Conservation (phyloP, 2,329 filamentous ascomycete species). For the Hypocreales sp. region DNA sequence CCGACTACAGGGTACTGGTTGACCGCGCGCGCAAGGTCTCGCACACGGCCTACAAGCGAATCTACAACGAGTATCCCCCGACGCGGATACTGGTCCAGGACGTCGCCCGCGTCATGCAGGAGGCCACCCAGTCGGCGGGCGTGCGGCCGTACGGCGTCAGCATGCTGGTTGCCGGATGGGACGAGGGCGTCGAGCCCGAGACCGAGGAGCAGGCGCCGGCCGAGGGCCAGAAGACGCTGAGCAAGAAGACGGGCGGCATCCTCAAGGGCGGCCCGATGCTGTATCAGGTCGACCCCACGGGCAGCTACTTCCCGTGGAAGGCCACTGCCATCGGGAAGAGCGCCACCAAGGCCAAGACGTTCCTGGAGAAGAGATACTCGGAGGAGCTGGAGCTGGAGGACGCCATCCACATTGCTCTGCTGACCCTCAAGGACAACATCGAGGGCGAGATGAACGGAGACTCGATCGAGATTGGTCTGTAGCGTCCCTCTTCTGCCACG, state of each 20-base stretch:
- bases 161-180: slow-evolving; percentile 91
- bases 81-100: slow-evolving; percentile 98
- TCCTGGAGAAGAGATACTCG: slow-evolving; percentile 97
- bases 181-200: slow-evolving; percentile 88
- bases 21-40: slow-evolving; percentile 97
- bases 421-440: slow-evolving; percentile 98
- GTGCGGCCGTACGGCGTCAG: slow-evolving; percentile 94
- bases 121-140: slow-evolving; percentile 95
- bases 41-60: slow-evolving; percentile 96
- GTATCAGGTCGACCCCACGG: slow-evolving; percentile 98
- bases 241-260: slow-evolving; percentile 85
- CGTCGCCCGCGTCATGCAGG: slow-evolving; percentile 94
- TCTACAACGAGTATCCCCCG: slow-evolving; percentile 99
- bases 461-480: slow-evolving; percentile 89
- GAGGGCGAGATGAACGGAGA: slow-evolving; percentile 99
- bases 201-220: slow-evolving; percentile 41
- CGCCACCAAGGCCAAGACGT: slow-evolving; percentile 95
- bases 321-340: slow-evolving; percentile 98
- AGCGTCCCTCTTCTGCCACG: background rate
- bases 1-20: slow-evolving; percentile 93
- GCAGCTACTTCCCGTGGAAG: slow-evolving; percentile 99
- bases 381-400: slow-evolving; percentile 95
- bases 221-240: slow-evolving; percentile 49
- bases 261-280: slow-evolving; percentile 92
- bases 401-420: slow-evolving; percentile 90